Base-by-base conservation (phyloP, 2,329 filamentous ascomycete species). In the Paraconiothyrium brasiliense region DNA sequence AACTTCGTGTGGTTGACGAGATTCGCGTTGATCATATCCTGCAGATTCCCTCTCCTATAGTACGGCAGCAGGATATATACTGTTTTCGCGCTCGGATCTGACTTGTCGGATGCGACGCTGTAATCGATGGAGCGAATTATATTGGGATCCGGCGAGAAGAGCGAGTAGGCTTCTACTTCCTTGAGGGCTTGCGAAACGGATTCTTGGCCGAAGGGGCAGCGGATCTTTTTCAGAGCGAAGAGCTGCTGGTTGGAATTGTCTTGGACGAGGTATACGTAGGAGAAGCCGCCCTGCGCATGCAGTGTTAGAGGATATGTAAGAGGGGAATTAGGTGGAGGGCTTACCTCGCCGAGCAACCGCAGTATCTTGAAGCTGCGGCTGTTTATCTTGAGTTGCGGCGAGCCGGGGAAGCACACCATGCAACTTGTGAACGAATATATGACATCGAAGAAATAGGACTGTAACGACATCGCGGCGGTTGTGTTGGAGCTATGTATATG, bases 11-110 rank as follows among this genome's bases (percentile, higher is more conserved):
- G 93, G 79, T 98, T 98, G 79, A 99, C 94, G 58, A 98, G 84
- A 80, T 99, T 99, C 66, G 95, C 94, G 79, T 99, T 99, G 84
- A 99, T 98, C 76, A 96, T 91, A 81, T 99, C 95, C 82, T 99
- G 95, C 41, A 99, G 85, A 79, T 99, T 99, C 14, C 95, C 95
- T 67, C 94, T 86, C 71, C 93, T 86, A 82, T 97, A 99, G 83
- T 98, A 99, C 13, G 95, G 95, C 22, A 99, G 85, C 47, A 99
- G 84, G 64, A 99, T 95, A 79, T 99, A 99, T 57, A 98, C 95
- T 0, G 94, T 98, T 83, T 98, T 98, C 64, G 90, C 87, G 50
- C 88, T 87, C 1, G 89, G 84, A 66, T 89, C 87, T 54, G 82
- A 84, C 70, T 85, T 81, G 78, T 97, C 93, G 30, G 88, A 89